phyloP scores from a whole-genome alignment of 2,329 filamentous ascomycete species.

The Pleurostoma richardsiae region DNA sequence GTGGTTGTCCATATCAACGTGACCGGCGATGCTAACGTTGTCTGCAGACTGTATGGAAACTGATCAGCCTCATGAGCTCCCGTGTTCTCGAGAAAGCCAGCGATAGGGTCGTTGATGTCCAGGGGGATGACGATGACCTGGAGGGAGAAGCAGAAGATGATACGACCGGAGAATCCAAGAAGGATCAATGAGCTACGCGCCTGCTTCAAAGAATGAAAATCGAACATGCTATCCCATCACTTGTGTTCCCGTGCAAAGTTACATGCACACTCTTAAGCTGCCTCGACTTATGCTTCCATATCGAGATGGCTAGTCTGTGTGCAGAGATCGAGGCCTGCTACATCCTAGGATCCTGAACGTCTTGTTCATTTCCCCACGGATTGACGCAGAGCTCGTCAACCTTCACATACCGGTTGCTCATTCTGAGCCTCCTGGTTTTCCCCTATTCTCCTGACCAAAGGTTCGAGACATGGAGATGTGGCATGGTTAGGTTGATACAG shows the following conservation, averaged over 20 bases:
- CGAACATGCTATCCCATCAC: no score
- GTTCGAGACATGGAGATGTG: conserved; percentile 8
- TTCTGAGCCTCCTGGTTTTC: conserved; percentile 14
- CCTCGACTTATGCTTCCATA: conserved; percentile 71
- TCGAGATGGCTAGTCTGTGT: conserved; percentile 95
- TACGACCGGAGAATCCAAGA: conserved; percentile 16
- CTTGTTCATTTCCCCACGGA: conserved; percentile 35
- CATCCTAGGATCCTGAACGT: conserved; percentile 41
- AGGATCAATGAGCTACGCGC: conserved; percentile 12
- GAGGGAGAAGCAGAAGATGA: conserved; percentile 29
- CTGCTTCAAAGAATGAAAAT: not conserved
- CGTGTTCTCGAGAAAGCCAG: conserved; percentile 71
- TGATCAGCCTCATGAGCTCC: conserved; percentile 68
- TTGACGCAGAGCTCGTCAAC: conserved; percentile 27
- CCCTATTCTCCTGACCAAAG: conserved; percentile 17
- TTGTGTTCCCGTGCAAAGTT: no score
- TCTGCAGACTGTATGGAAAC: conserved; percentile 71
- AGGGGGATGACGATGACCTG: conserved; percentile 51
- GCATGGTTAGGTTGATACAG: conserved; percentile 8
- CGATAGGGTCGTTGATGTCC: conserved; percentile 80
- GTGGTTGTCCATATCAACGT: conserved; percentile 22
- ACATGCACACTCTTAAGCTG: conserved; percentile 95
- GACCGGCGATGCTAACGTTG: conserved; percentile 10
- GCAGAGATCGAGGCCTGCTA: conserved; percentile 64
- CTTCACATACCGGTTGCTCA: conserved; percentile 9